A percentile compares a stretch with the other conserved stretches of the same genome.
Evolutionary conservation across 1,284 basidiomycete genomes (phyloP).

Genomic region (Fomitopsis betulina): DNA sequence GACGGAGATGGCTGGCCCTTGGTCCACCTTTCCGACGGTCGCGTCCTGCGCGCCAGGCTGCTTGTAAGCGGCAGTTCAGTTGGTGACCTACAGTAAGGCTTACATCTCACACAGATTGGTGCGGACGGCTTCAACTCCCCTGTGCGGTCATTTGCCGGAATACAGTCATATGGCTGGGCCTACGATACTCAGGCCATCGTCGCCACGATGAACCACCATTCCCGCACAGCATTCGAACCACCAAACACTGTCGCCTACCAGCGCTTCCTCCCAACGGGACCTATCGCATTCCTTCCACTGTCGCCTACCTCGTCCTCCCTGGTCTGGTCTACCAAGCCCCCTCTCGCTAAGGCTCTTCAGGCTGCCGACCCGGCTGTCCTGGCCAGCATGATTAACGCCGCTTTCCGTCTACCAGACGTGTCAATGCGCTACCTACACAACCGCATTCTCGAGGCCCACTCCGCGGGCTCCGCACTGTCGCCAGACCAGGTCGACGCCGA

Average conservation of each 20-base stretch:
- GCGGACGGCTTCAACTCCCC: constrained; percentile 97
- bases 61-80: constrained; percentile 44
- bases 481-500: constrained; percentile 48
- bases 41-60: constrained; percentile 61
- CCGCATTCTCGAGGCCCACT: constrained; percentile 52
- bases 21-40: constrained; percentile 63
- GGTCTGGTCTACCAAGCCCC: constrained; percentile 92
- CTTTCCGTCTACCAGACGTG: constrained; percentile 81
- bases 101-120: constrained; percentile 59
- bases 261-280: constrained; percentile 93
- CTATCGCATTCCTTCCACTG: constrained; percentile 90
- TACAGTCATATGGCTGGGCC: constrained; percentile 87
- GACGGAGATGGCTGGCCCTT: constrained; percentile 66
- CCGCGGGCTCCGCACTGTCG: constrained; percentile 38
- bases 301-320: constrained; percentile 80
- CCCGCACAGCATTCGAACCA: constrained; percentile 50
- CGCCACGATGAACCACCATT: constrained; percentile 76
- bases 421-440: constrained; percentile 70
- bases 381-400: constrained; percentile 81
- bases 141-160: constrained; percentile 83
- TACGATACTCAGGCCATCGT: constrained; percentile 93
- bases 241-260: constrained; percentile 89
- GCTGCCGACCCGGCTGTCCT: constrained; percentile 65
- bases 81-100: constrained; percentile 4
- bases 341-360: constrained; percentile 72